phyloP scores from a whole-genome alignment of 768 basidiomycete species.

The Lactarius vividus region DNA sequence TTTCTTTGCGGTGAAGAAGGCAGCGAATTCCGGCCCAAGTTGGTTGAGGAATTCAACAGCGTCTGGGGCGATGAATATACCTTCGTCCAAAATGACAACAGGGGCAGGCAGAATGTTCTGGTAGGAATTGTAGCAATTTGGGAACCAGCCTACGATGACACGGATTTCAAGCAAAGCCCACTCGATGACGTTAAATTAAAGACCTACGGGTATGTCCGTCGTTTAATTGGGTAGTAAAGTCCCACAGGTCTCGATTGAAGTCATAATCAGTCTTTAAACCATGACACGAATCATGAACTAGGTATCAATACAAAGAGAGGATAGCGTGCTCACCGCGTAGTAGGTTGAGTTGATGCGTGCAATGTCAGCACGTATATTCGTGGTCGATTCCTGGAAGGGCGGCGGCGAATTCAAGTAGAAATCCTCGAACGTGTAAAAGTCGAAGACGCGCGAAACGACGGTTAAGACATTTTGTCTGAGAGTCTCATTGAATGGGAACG shows the following conservation, averaged over 20 bases:
- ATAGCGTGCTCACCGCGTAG: conserved; percentile 40
- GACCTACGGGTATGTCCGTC: conserved; percentile 62
- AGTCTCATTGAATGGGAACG: conserved; percentile 42
- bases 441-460: conserved; percentile 36
- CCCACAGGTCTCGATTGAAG: conserved; percentile 56
- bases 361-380: conserved; percentile 50
- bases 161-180: neutral
- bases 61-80: conserved; percentile 54
- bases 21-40: conserved; percentile 46
- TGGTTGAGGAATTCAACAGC: conserved; percentile 49
- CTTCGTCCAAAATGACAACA: conserved; percentile 31
- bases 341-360: conserved; percentile 46
- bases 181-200: neutral
- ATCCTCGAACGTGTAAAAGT: conserved; percentile 43
- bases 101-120: conserved; percentile 56
- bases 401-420: conserved; percentile 38
- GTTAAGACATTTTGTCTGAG: conserved; percentile 39
- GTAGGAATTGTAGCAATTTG: conserved; percentile 47
- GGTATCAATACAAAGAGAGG: too few relatives aligned
- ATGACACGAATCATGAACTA: neutral
- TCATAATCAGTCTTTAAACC: conserved; percentile 59
- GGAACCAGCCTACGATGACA: conserved; percentile 48
- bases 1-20: conserved; percentile 41
- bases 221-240: conserved; percentile 54
- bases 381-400: conserved; percentile 47